Conservation (phyloP, 805 yeast genomes). For the Saccharomycopsis olivae region DNA sequence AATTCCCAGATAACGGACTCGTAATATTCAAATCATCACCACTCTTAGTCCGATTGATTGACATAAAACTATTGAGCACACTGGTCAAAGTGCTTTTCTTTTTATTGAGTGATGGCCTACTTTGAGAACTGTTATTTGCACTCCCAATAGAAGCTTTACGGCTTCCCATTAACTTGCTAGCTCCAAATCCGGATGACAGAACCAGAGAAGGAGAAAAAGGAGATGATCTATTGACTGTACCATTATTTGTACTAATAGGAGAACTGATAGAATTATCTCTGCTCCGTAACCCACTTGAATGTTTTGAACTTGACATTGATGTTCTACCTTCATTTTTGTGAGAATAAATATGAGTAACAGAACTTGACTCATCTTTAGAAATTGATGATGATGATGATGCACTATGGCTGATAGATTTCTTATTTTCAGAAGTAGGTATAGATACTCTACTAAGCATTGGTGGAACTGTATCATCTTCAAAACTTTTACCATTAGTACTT, state of each 20-base stretch:
- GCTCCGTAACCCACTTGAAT: slow-evolving; percentile 2
- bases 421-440: neutral
- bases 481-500: no score
- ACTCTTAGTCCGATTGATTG: slow-evolving; percentile 6
- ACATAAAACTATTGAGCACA: slow-evolving; percentile 14
- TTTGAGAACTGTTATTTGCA: neutral
- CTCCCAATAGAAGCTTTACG: slow-evolving; percentile 10
- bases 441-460: slow-evolving; percentile 6
- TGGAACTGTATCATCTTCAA: slow-evolving; percentile 12
- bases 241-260: neutral
- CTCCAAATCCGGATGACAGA: neutral
- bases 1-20: neutral
- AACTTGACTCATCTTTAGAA: neutral
- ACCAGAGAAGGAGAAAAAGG: slow-evolving; percentile 9
- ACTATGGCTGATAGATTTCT: slow-evolving; percentile 5
- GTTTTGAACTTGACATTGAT: slow-evolving; percentile 7
- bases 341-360: neutral
- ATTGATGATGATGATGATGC: slow-evolving; percentile 7
- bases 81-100: slow-evolving; percentile 16
- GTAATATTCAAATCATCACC: neutral
- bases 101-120: slow-evolving; percentile 10
- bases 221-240: neutral
- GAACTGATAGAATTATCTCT: slow-evolving; percentile 5
- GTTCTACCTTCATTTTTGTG: neutral
- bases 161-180: slow-evolving; percentile 1